Percentiles rank a stretch among this genome's conserved stretches.
phyloP scores from a whole-genome alignment of 1,284 basidiomycete species.

The Flammula alnicola region DNA sequence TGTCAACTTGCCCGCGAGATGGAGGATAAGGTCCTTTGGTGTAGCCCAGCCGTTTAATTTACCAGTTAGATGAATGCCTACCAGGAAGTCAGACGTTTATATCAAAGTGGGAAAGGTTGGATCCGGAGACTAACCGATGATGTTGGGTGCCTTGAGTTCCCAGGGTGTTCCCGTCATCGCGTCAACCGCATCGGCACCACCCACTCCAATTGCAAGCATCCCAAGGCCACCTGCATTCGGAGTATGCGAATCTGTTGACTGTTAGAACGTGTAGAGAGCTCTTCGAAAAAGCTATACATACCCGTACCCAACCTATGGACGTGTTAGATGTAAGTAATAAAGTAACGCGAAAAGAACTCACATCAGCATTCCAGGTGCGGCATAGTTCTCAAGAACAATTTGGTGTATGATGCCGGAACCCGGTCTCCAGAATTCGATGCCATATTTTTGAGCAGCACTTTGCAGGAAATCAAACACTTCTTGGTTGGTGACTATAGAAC shows the following conservation, averaged over 20 bases:
- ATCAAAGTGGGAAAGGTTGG: neutral
- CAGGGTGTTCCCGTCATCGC: conserved; percentile 98
- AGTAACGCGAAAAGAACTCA: conserved; percentile 38
- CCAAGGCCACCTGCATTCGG: conserved; percentile 98
- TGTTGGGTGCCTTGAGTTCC: conserved; percentile 95
- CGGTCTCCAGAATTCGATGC: conserved; percentile 94
- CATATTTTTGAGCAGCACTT: conserved; percentile 95
- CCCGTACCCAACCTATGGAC: conserved; percentile 73
- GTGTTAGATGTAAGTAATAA: conserved; percentile 12
- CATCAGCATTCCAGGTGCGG: conserved; percentile 88
- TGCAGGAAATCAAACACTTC: conserved; percentile 99
- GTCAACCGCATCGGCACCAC: conserved; percentile 98
- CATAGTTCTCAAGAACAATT: conserved; percentile 98
- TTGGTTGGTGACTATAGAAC: conserved; percentile 88
- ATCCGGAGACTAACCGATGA: conserved; percentile 69
- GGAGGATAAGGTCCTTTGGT: conserved; percentile 95
- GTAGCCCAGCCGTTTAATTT: conserved; percentile 92
- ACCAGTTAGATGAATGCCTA: conserved; percentile 88
- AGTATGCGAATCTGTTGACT: conserved; percentile 87
- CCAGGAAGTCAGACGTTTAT: neutral
- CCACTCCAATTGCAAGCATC: conserved; percentile 98
- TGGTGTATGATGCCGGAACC: conserved; percentile 98
- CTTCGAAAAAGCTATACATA: conserved; percentile 30
- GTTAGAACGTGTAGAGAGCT: conserved; percentile 13
- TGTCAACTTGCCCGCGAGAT: conserved; percentile 93